A percentile compares a stretch with the other conserved stretches of the same genome.
Evolutionary conservation across 2,329 filamentous ascomycete genomes (phyloP).

Genomic region (Corniculantispora saksenae): DNA sequence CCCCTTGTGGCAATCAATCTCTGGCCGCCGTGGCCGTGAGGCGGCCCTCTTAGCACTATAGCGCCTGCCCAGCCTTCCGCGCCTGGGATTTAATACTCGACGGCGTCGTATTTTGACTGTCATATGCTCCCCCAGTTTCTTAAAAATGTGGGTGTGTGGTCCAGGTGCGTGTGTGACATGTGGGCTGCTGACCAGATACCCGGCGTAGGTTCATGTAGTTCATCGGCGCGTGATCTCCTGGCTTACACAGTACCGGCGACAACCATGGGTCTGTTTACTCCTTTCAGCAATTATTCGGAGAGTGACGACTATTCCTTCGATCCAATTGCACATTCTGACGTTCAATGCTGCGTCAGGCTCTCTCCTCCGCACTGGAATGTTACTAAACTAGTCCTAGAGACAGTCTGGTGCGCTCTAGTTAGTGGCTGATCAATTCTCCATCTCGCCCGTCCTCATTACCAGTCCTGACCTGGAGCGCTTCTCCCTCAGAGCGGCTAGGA

Average conservation of each 20-base stretch:
- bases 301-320: not conserved
- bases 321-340: not conserved
- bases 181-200: slow-evolving; percentile 13
- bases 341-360: not conserved
- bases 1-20: no score
- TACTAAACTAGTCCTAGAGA: not conserved
- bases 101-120: slow-evolving; percentile 8
- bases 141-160: slow-evolving; percentile 4
- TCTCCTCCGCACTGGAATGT: not conserved
- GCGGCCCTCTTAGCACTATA: not conserved
- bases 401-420: not conserved
- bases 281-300: not conserved
- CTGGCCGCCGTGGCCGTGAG: not conserved
- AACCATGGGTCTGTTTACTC: not conserved
- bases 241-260: not conserved
- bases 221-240: slow-evolving; percentile 10
- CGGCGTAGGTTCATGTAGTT: slow-evolving; percentile 5
- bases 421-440: slow-evolving; percentile 1
- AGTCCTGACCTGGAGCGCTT: not conserved
- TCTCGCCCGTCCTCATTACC: no score
- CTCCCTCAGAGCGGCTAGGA: not conserved
- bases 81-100: not conserved
- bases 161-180: slow-evolving; percentile 12
- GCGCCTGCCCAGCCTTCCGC: no score
- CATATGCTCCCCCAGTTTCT: slow-evolving; percentile 12